Evolutionary conservation across 2,329 filamentous ascomycete genomes (phyloP).

Genomic region (Trichoderma aggressivum): DNA sequence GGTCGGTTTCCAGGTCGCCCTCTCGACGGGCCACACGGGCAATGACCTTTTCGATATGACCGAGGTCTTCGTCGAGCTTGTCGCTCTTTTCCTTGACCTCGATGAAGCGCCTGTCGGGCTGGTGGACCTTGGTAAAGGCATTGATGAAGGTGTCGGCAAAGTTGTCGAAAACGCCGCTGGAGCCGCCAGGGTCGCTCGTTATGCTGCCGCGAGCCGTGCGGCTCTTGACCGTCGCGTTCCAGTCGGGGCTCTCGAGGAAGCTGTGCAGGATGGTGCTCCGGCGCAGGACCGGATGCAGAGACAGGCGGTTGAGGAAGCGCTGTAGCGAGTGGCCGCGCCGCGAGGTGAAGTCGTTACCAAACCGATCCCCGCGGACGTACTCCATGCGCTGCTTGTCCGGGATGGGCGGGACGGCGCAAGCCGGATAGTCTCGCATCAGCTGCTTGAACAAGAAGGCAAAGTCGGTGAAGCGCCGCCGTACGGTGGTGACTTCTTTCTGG

Average conservation of each 20-base stretch:
- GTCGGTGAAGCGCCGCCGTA: conserved; percentile 93
- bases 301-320: conserved; percentile 82
- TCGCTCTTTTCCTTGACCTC: conserved; percentile 90
- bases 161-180: conserved; percentile 81
- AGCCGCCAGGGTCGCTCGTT: conserved; percentile 43
- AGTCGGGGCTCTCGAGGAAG: conserved; percentile 90
- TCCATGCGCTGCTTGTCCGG: conserved; percentile 99
- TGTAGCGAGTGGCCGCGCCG: conserved; percentile 86
- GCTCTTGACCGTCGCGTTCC: conserved; percentile 92
- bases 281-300: conserved; percentile 84
- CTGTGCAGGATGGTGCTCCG: conserved; percentile 77
- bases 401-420: conserved; percentile 87
- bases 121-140: conserved; percentile 94
- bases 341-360: conserved; percentile 86
- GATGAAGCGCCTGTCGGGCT: conserved; percentile 89
- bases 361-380: conserved; percentile 93
- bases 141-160: conserved; percentile 97
- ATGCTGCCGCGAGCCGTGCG: conserved; percentile 64
- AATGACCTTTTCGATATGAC: conserved; percentile 93
- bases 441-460: conserved; percentile 96
- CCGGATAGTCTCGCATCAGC: conserved; percentile 80
- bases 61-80: conserved; percentile 91
- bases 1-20: conserved; percentile 81
- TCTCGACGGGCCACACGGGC: conserved; percentile 85
- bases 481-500: conserved; percentile 71